A percentile compares a stretch with the other conserved stretches of the same genome.
These are phyloP conservation scores for Ceratorhiza oryzae-sativae DNA, from an alignment of 1,284 basidiomycete species.

Conservation along the genomic window DNA sequence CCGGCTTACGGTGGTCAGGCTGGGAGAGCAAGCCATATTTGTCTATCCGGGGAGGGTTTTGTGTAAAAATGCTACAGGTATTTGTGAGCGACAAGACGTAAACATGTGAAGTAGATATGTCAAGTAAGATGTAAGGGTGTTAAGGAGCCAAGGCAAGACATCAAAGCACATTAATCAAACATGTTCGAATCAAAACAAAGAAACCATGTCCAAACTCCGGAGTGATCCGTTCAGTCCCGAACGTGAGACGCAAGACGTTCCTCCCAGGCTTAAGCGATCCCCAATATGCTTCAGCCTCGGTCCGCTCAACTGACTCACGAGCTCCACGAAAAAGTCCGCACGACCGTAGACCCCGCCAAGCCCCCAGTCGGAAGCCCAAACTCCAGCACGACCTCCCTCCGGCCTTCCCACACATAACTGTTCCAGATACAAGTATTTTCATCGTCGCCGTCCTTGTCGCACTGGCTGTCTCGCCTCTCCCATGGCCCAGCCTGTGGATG, in stretches of 20 bases:
- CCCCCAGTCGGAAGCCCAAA: constrained; percentile 18
- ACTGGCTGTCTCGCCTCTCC: not conserved
- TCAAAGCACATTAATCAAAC: not conserved
- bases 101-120: not conserved
- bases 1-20: constrained; percentile 3
- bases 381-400: constrained; percentile 11
- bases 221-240: constrained; percentile 17
- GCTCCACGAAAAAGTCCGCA: constrained; percentile 11
- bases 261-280: not conserved
- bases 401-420: not conserved
- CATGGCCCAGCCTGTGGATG: not conserved
- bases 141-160: not conserved
- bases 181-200: not conserved
- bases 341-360: constrained; percentile 21
- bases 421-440: not conserved
- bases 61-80: not conserved
- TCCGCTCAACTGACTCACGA: not conserved
- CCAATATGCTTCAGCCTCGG: not conserved
- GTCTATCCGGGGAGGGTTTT: not conserved
- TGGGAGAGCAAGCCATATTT: not conserved
- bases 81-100: not conserved
- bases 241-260: not conserved
- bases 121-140: not conserved
- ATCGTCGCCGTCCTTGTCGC: not conserved
- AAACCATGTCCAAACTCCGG: not conserved